Base-by-base conservation (phyloP, 768 basidiomycete genomes). In the Tubosaeta sp. region DNA sequence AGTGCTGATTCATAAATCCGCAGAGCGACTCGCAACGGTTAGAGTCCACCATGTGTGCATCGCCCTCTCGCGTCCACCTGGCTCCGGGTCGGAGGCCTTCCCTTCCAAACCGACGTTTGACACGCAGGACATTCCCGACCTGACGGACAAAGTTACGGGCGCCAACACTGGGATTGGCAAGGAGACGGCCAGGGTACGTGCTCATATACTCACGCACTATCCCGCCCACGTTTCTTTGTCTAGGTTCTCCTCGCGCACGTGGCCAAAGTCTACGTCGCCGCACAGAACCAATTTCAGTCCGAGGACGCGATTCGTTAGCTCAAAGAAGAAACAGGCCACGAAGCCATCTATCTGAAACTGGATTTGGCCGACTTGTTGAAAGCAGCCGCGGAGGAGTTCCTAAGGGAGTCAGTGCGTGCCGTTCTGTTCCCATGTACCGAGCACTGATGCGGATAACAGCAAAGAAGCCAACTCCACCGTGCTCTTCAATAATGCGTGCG, bases 401-500 rank as follows among this genome's bases (percentile, higher is more conserved):
- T 46, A 39, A 56, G 59, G n/a, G n/a, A n/a, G 65, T 61, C 9
- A 16, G 22, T 22, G 27, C 14, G 33, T 35, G 4, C 32, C 51
- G 11, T 22, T 1, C 12, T 4, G 5, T 5, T 39, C 27, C 4
- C 22, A 8, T 13, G 4, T 34, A 5, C 5, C 33, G 13, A 19
- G 12, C 19, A 35, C 17, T 13, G 12, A 29, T 4, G 35, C 8
- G n/a, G 8, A 33, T 22, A 1, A 16, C 37, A 77, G 74, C 34
- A 74, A 74, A 53, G 80, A 5, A 22, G 22, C 22, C 22, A 1
- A 22, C 22, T 22, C 22, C 22, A 22, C 22, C 22, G 22, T 22
- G 22, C 22, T 83, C 9, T 74, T 77, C 64, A 79, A 80, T 52
- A 81, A 76, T 41, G 79, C 71, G 77, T 79, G 45, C 49, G 79